Evolutionary conservation across 495 filamentous ascomycete species (phyloP), one percentile per base, ranked within the genome.

Genomic region (Cetradonia linearis): DNA sequence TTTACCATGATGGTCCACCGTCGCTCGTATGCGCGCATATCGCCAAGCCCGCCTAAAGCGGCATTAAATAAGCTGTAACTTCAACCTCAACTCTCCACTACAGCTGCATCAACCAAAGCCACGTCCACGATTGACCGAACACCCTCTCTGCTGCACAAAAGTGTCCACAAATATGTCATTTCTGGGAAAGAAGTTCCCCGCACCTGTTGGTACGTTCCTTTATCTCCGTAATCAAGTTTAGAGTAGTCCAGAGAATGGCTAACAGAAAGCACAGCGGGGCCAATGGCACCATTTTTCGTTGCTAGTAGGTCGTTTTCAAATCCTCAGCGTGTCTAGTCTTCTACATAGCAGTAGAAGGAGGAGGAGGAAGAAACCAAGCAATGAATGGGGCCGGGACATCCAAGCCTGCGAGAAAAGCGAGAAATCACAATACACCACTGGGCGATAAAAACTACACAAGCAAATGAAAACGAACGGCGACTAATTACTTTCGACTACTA

Each of bases 141-240:
- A 13, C 33, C 5, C 23, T 25, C 9, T 23, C 58, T 13, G 23
- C 25, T 34, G 5, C 6, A 2, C 20, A 46, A 38, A 55, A 0
- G 18, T 5, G 2, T 25, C 37, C 20, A n/a, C 44, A 50, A 48
- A 36, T 0, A 61, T 61, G 88, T 80, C 83, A 77, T 77, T 88
- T 74, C 80, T 96, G 72, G 84, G 84, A 70, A 95, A 94, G 83
- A 96, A 95, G 81, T 97, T 91, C 79, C 87, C 87, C 67, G 81
- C 84, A 65, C 86, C 88, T 49, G 73, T 95, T 68, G 80, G 92
- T 96, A 86, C 64, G 91, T 85, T 68, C 69, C 70, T 56, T 53
- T 42, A 54, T 50, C 28, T 50, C 47, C 47, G 3, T 50, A 31
- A 28, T 20, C 37, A n/a, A 28, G 16, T 33, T n/a, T 27, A 13